Conservation (phyloP, 1,284 basidiomycete genomes). For the Ceratobasidium papillatum region DNA sequence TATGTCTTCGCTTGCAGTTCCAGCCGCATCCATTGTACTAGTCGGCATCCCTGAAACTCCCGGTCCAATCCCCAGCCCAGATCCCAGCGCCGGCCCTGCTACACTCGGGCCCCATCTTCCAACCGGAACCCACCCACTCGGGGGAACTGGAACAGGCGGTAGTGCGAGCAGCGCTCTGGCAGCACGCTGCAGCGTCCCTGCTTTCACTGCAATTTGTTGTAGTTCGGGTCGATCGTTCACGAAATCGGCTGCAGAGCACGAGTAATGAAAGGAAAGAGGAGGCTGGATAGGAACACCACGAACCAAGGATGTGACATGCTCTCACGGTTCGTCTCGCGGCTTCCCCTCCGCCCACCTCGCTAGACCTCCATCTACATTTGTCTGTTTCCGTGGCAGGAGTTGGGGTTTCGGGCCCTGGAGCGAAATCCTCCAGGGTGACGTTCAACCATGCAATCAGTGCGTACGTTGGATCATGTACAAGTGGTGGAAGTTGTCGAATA, state of each 20-base stretch:
- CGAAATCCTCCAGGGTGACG: conserved; percentile 28
- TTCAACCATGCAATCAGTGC: conserved; percentile 28
- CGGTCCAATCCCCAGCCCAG: neutral
- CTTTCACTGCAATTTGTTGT: neutral
- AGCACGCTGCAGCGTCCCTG: conserved; percentile 24
- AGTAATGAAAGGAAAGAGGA: too few relatives aligned
- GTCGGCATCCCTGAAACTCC: neutral
- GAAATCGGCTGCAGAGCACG: conserved; percentile 11
- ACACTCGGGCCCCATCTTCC: conserved; percentile 23
- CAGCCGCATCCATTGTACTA: neutral
- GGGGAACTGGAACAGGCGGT: conserved; percentile 27
- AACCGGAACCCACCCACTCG: conserved; percentile 2
- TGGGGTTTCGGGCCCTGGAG: conserved; percentile 5
- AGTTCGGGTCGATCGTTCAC: conserved; percentile 32
- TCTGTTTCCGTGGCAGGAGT: neutral
- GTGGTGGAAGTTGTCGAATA: conserved; percentile 1
- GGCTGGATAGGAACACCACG: neutral
- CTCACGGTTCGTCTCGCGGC: conserved; percentile 18
- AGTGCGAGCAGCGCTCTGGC: neutral
- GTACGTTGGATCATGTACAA: neutral
- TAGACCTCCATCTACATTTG: conserved; percentile 25
- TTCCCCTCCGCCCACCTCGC: conserved; percentile 26
- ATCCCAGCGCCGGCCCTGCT: neutral
- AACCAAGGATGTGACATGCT: conserved; percentile 30
- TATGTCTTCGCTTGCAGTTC: neutral